Conservation (phyloP, 345 rosid species). For the Hibiscus trionum region DNA sequence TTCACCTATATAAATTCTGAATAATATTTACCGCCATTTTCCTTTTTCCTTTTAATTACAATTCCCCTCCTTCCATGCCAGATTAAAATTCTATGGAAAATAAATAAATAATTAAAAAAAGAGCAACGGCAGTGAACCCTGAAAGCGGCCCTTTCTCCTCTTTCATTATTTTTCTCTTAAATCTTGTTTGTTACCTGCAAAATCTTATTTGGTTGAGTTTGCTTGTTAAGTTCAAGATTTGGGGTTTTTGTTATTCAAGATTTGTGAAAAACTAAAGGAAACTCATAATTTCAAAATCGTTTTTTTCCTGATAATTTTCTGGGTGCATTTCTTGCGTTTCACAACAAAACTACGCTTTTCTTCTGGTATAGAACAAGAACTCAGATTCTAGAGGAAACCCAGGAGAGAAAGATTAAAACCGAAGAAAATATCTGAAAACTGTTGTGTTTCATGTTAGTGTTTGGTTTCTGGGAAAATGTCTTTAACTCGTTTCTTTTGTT, state of each 20-base stretch:
- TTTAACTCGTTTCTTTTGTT: background rate
- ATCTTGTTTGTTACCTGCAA: background rate
- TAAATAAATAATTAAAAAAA: background rate
- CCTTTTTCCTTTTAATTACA: no score
- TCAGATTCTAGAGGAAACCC: background rate
- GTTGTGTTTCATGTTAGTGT: background rate
- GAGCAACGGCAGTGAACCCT: background rate
- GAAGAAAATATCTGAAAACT: background rate
- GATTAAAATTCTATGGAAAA: no score
- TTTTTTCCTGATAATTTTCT: background rate
- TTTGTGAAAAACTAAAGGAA: background rate
- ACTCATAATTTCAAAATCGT: background rate
- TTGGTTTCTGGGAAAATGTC: background rate
- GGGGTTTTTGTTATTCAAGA: background rate
- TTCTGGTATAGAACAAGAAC: background rate
- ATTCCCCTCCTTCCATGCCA: no score
- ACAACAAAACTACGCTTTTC: background rate
- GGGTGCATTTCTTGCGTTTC: background rate
- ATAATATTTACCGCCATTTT: no score
- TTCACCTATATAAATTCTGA: no score
- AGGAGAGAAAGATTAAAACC: background rate
- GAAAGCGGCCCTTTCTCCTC: constrained; percentile 8
- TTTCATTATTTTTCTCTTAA: background rate
- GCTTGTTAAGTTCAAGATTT: constrained; percentile 4
- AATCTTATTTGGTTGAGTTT: background rate